Base-by-base conservation (phyloP, 1,139 yeast species). In the Candida sojae region DNA sequence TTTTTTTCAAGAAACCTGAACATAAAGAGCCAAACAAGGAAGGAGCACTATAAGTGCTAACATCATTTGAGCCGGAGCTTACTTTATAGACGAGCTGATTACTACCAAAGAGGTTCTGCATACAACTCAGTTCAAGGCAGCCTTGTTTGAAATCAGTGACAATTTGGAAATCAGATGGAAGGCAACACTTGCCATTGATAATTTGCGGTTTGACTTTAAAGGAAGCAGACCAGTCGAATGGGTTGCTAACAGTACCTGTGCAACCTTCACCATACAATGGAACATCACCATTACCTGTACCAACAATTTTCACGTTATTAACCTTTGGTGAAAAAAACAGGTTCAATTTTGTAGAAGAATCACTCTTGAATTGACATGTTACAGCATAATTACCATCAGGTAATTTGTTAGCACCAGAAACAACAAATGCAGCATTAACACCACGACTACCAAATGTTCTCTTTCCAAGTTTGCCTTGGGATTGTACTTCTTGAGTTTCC, bases 71-170 rank as follows among this genome's bases (percentile, higher is more conserved):
- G 21, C 21, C 21, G 21, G 21, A 17, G 3, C 21, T 17, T 17
- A 17, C 21, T 41, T 45, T 47, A 43, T 45, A 45, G 17, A 29
- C 13, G 8, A 44, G 31, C n/a, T 32, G 29, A n/a, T 25, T 28
- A 30, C 35, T 12, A 26, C 50, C 53, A 29, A 50, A 47, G 29
- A 43, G 11, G 32, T 45, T 30, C 36, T 38, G 37, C 13, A 50
- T 37, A 25, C 45, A 41, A 33, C 42, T 46, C 28, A 43, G 39
- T 39, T 88, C 83, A 1, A 83, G 82, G 9, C 91, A 90, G 57
- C 85, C 91, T 10, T 88, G 89, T 49, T 91, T 70, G 28, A 73
- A 76, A 56, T 85, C 90, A 48, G 84, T 78, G 0, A 90, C 91
- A 6, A 51, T 47, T 42, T 42, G 31, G 35, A 51, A 48, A 23